Evolutionary conservation across 768 basidiomycete species (phyloP).

Genomic region (Leccinum pellstonianum): DNA sequence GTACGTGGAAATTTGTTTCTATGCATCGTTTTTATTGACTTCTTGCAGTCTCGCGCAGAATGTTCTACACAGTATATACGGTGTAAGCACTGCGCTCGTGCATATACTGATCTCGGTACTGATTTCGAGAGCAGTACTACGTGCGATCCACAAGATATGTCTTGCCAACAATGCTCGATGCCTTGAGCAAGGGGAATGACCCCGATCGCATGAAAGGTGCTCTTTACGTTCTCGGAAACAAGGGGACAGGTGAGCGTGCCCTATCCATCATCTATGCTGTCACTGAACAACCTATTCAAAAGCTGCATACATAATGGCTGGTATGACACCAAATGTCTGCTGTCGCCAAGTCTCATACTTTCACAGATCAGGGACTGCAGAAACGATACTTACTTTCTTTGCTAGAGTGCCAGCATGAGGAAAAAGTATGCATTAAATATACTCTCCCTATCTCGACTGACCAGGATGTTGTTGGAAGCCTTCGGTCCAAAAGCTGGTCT

Average conservation of each 20-base stretch:
- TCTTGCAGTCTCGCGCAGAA: slow-evolving; percentile 61
- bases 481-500: slow-evolving; percentile 24
- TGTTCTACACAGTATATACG: slow-evolving; percentile 60
- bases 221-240: slow-evolving; percentile 75
- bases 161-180: slow-evolving; percentile 58
- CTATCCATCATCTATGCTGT: background rate
- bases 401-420: slow-evolving; percentile 78
- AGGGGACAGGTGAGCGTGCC: slow-evolving; percentile 54
- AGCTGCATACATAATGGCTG: slow-evolving; percentile 70
- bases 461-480: slow-evolving; percentile 32
- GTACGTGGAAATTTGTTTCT: slow-evolving; percentile 39
- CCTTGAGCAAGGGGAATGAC: slow-evolving; percentile 71
- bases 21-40: slow-evolving; percentile 1
- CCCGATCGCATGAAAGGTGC: slow-evolving; percentile 96
- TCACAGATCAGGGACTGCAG: slow-evolving; percentile 54
- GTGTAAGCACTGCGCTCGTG: slow-evolving; percentile 41
- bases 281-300: slow-evolving; percentile 10
- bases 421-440: slow-evolving; percentile 54
- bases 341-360: slow-evolving; percentile 13
- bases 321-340: slow-evolving; percentile 37
- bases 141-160: slow-evolving; percentile 68
- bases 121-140: slow-evolving; percentile 49
- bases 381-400: slow-evolving; percentile 59
- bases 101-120: slow-evolving; percentile 15
- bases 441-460: slow-evolving; percentile 45